phyloP scores from a whole-genome alignment of 2,329 filamentous ascomycete genomes.

The Neonectria neomacrospora region DNA sequence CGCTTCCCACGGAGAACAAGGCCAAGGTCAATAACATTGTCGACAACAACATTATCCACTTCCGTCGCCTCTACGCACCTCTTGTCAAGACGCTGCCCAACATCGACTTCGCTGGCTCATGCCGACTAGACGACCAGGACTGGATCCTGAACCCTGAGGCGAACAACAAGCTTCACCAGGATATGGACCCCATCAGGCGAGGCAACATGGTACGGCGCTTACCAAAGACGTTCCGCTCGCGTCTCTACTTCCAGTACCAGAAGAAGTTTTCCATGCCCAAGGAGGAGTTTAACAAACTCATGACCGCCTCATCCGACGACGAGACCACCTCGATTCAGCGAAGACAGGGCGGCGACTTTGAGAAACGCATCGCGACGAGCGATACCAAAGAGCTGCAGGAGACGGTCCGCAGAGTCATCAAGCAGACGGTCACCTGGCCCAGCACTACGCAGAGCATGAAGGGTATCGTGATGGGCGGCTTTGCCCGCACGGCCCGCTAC shows the following conservation, averaged over 20 bases:
- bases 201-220: slow-evolving; percentile 97
- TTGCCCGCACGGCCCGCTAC: slow-evolving; percentile 77
- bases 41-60: slow-evolving; percentile 88
- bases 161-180: slow-evolving; percentile 79
- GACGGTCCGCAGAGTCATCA: slow-evolving; percentile 80
- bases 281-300: slow-evolving; percentile 85
- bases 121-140: slow-evolving; percentile 51
- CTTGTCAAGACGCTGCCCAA: slow-evolving; percentile 92
- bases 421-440: slow-evolving; percentile 91
- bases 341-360: slow-evolving; percentile 84
- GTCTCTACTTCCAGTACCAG: slow-evolving; percentile 95
- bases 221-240: slow-evolving; percentile 85
- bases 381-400: slow-evolving; percentile 73
- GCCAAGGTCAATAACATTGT: slow-evolving; percentile 96
- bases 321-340: slow-evolving; percentile 74
- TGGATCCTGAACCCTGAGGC: slow-evolving; percentile 59
- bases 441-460: slow-evolving; percentile 90
- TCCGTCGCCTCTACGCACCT: slow-evolving; percentile 89
- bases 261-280: slow-evolving; percentile 88
- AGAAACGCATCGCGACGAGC: slow-evolving; percentile 82
- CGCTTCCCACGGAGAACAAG: slow-evolving; percentile 87
- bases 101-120: slow-evolving; percentile 75
- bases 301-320: slow-evolving; percentile 79
- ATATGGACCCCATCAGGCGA: slow-evolving; percentile 90
- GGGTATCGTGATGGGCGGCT: slow-evolving; percentile 81